Percentiles rank a stretch among this genome's conserved stretches.
Conservation (phyloP, 2,329 filamentous ascomycete genomes). For the Grosmannia serpens region DNA sequence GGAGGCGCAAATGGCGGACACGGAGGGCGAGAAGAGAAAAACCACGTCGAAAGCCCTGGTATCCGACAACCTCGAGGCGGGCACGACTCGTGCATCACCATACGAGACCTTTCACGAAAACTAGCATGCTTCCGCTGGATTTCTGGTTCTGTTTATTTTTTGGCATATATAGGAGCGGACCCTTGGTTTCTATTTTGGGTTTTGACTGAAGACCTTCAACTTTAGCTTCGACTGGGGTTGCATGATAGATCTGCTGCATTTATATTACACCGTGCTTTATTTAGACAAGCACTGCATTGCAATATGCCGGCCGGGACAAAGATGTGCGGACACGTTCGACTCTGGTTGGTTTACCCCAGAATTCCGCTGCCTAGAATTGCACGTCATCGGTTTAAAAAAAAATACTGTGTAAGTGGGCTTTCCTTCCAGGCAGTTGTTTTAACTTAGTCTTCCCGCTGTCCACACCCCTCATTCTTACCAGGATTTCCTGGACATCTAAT, state of each 20-base stretch:
- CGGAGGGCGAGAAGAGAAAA: not conserved
- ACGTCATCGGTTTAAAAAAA: not conserved
- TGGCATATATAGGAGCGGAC: not conserved
- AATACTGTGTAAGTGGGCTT: not conserved
- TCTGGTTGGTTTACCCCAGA: not conserved
- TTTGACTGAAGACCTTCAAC: too few relatives aligned
- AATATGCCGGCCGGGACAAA: too few relatives aligned
- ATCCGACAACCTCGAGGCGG: not conserved
- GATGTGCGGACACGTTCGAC: too few relatives aligned
- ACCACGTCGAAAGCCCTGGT: not conserved
- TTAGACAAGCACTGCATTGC: too few relatives aligned
- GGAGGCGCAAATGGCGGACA: not conserved
- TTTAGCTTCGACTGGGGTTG: too few relatives aligned
- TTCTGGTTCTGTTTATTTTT: not conserved
- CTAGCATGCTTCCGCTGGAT: not conserved
- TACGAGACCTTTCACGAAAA: not conserved
- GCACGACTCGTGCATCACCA: not conserved
- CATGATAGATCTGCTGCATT: too few relatives aligned
- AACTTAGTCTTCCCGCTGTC: not conserved
- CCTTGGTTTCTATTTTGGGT: not conserved
- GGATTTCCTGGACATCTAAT: too few relatives aligned
- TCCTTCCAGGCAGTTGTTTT: not conserved
- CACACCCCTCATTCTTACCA: not conserved
- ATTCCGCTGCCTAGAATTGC: constrained; percentile 1
- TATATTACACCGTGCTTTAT: too few relatives aligned